phyloP scores from a whole-genome alignment of 2,329 filamentous ascomycete species.

The Ophiocordyceps camponoti-rufipedis region DNA sequence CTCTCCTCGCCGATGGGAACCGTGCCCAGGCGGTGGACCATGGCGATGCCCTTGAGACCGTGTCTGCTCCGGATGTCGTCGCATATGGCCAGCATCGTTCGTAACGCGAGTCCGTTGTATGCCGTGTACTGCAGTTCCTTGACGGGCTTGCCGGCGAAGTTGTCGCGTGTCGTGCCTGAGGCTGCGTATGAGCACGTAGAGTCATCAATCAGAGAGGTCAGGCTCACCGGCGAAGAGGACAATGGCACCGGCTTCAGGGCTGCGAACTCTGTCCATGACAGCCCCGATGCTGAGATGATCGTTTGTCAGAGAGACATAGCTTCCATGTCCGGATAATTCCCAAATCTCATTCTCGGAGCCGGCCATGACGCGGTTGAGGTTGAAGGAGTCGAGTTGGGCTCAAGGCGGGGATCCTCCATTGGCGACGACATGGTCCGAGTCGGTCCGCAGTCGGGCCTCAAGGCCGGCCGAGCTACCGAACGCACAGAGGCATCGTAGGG shows the following conservation, averaged over 20 bases:
- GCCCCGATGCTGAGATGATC: conserved; percentile 35
- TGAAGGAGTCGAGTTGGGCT: not conserved
- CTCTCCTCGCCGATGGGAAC: conserved; percentile 89
- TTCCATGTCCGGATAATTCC: conserved; percentile 28
- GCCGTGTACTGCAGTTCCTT: conserved; percentile 58
- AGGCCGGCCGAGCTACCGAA: not conserved
- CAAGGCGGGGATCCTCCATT: not conserved
- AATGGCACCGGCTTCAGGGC: conserved; percentile 55
- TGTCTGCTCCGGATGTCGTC: conserved; percentile 39
- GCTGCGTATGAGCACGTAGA: not conserved
- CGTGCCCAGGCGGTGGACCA: conserved; percentile 68
- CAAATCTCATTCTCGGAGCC: conserved; percentile 8
- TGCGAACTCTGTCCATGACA: conserved; percentile 50
- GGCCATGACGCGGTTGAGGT: conserved; percentile 3
- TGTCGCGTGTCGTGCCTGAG: conserved; percentile 58
- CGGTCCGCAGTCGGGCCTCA: not conserved
- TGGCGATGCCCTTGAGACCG: conserved; percentile 51
- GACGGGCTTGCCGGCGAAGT: conserved; percentile 53
- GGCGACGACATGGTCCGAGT: not conserved
- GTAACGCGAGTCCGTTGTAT: conserved; percentile 52
- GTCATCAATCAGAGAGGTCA: too few species aligned
- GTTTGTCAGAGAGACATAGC: conserved; percentile 53
- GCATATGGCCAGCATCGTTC: conserved; percentile 49
- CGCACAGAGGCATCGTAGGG: not conserved
- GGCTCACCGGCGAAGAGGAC: conserved; percentile 54